These are phyloP conservation scores for Russula emetica DNA, from an alignment of 768 basidiomycete genomes.

Conservation along the genomic window DNA sequence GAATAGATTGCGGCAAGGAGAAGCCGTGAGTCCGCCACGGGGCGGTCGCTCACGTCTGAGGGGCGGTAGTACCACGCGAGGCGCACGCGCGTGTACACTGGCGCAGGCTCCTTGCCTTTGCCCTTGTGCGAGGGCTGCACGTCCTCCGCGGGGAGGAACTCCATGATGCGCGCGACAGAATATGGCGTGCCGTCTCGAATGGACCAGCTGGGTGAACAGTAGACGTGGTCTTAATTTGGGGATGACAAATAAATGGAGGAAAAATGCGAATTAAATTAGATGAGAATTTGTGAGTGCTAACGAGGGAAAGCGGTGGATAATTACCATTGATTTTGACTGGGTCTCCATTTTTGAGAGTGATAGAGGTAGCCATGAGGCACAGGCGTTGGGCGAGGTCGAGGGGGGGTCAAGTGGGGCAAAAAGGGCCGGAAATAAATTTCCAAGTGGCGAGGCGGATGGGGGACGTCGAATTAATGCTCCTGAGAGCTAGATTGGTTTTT, in stretches of 20 bases:
- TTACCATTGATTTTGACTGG: constrained; percentile 85
- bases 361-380: constrained; percentile 45
- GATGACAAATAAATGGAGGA: constrained; percentile 5
- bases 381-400: constrained; percentile 31
- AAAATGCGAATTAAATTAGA: constrained; percentile 26
- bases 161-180: constrained; percentile 94
- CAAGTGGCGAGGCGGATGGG: not conserved
- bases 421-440: constrained; percentile 17
- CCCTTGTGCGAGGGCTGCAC: constrained; percentile 46
- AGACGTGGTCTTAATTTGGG: constrained; percentile 77
- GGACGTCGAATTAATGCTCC: not conserved
- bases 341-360: constrained; percentile 72
- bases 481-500: constrained; percentile 9
- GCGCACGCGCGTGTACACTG: constrained; percentile 71
- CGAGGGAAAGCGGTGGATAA: constrained; percentile 27
- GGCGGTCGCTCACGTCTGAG: constrained; percentile 89
- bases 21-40: constrained; percentile 84
- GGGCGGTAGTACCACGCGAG: constrained; percentile 97
- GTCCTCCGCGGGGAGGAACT: constrained; percentile 82
- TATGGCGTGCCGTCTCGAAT: constrained; percentile 93
- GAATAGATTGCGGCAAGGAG: constrained; percentile 95
- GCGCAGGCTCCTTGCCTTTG: constrained; percentile 60
- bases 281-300: constrained; percentile 32
- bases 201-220: constrained; percentile 91
- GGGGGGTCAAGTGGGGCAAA: constrained; percentile 21